phyloP scores from a whole-genome alignment of 768 basidiomycete species.

The Trametes cingulata region DNA sequence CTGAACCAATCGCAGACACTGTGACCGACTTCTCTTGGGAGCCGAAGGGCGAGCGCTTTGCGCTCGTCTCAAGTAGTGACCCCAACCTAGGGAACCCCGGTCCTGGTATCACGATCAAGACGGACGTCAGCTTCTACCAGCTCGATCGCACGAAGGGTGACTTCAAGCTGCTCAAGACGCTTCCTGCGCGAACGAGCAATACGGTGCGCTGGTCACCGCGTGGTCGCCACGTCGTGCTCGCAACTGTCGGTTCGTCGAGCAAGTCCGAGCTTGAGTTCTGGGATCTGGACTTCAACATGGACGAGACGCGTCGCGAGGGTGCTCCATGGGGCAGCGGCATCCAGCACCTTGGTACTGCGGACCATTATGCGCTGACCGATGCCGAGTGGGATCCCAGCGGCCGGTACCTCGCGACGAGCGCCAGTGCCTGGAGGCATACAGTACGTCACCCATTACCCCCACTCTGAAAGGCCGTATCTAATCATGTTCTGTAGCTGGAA shows the following conservation, averaged over 20 bases:
- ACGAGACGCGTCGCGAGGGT: slow-evolving; percentile 55
- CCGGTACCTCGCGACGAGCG: slow-evolving; percentile 88
- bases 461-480: not conserved
- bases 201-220: slow-evolving; percentile 96
- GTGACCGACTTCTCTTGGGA: slow-evolving; percentile 99
- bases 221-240: slow-evolving; percentile 93
- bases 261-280: slow-evolving; percentile 99
- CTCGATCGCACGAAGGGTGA: slow-evolving; percentile 91
- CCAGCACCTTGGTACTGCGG: slow-evolving; percentile 80
- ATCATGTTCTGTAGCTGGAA: slow-evolving; percentile 66
- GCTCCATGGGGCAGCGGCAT: slow-evolving; percentile 79
- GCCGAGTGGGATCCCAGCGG: slow-evolving; percentile 99
- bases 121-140: slow-evolving; percentile 95
- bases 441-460: slow-evolving; percentile 46
- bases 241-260: slow-evolving; percentile 90
- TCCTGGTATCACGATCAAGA: slow-evolving; percentile 93
- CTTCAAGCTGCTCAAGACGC: slow-evolving; percentile 83
- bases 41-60: slow-evolving; percentile 95
- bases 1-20: slow-evolving; percentile 57
- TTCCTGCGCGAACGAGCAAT: slow-evolving; percentile 85
- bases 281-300: slow-evolving; percentile 89
- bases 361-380: slow-evolving; percentile 97
- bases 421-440: slow-evolving; percentile 93
- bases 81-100: slow-evolving; percentile 90
- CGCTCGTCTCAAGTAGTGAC: slow-evolving; percentile 91